Evolutionary conservation across 2,329 filamentous ascomycete species (phyloP).

Genomic region (Penicillium paneum): DNA sequence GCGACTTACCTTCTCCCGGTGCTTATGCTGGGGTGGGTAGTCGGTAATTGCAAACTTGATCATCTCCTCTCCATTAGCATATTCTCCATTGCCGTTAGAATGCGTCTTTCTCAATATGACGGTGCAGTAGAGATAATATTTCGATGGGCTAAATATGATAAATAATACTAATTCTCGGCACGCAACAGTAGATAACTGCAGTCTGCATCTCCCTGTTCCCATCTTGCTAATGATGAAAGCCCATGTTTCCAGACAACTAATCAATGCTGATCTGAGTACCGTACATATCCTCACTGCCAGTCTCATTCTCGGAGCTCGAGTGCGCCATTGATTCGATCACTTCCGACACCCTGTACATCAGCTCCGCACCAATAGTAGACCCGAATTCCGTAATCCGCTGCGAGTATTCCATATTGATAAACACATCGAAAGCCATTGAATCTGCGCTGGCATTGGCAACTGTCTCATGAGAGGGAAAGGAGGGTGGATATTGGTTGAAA

Average conservation of each 20-base stretch:
- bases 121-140: not conserved
- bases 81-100: not conserved
- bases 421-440: not conserved
- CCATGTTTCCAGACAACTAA: not conserved
- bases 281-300: not conserved
- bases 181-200: not conserved
- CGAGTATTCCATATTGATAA: not conserved
- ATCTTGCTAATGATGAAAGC: not conserved
- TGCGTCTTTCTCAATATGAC: not conserved
- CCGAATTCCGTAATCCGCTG: not conserved
- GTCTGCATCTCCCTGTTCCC: not conserved
- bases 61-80: conserved; percentile 30
- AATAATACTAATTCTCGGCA: not conserved
- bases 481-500: not conserved
- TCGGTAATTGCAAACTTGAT: conserved; percentile 31
- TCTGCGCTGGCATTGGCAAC: not conserved
- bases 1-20: conserved; percentile 17
- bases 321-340: not conserved
- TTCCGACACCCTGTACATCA: not conserved
- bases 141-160: not conserved
- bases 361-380: not conserved
- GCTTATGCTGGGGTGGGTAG: conserved; percentile 17
- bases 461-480: not conserved
- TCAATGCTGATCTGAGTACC: not conserved
- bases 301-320: not conserved